Conservation (phyloP, 495 filamentous ascomycete genomes). For the Aspergillus ostianus region DNA sequence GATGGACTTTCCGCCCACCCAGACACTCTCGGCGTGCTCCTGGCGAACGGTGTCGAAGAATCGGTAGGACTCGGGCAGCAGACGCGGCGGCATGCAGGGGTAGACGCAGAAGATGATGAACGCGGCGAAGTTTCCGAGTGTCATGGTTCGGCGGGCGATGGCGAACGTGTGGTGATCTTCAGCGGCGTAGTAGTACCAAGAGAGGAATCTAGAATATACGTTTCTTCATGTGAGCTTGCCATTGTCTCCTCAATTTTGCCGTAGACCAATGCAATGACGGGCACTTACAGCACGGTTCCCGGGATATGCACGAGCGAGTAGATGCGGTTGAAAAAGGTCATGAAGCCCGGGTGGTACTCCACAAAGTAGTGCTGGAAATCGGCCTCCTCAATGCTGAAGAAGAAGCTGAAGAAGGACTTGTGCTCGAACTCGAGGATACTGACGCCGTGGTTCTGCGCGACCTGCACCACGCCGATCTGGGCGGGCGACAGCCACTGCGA, state of each 20-base stretch:
- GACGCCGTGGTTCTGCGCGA: slow-evolving; percentile 63
- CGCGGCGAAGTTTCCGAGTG: slow-evolving; percentile 60
- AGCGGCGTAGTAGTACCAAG: slow-evolving; percentile 65
- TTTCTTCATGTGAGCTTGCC: background rate
- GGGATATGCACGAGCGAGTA: slow-evolving; percentile 68
- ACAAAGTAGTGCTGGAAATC: slow-evolving; percentile 62
- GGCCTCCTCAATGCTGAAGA: slow-evolving; percentile 55
- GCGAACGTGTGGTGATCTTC: slow-evolving; percentile 55
- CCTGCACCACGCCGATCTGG: slow-evolving; percentile 59
- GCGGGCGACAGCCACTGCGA: slow-evolving; percentile 41
- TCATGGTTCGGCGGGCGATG: slow-evolving; percentile 58
- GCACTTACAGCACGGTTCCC: slow-evolving; percentile 60
- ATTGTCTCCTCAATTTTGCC: no score
- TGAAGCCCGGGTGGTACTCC: slow-evolving; percentile 47
- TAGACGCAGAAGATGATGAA: slow-evolving; percentile 62
- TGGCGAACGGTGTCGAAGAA: slow-evolving; percentile 64
- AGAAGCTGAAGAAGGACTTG: slow-evolving; percentile 46
- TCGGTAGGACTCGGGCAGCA: slow-evolving; percentile 57
- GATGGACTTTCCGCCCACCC: slow-evolving; percentile 58
- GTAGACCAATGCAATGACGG: no score
- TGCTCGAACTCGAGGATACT: slow-evolving; percentile 63
- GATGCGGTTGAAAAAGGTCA: slow-evolving; percentile 60
- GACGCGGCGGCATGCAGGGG: slow-evolving; percentile 64
- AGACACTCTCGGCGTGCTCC: slow-evolving; percentile 59
- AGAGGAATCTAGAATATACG: slow-evolving; percentile 50